A percentile compares a stretch with the other conserved stretches of the same genome.
phyloP scores from a whole-genome alignment of 2,329 filamentous ascomycete genomes.

The Arthrobotrys musiformis region DNA sequence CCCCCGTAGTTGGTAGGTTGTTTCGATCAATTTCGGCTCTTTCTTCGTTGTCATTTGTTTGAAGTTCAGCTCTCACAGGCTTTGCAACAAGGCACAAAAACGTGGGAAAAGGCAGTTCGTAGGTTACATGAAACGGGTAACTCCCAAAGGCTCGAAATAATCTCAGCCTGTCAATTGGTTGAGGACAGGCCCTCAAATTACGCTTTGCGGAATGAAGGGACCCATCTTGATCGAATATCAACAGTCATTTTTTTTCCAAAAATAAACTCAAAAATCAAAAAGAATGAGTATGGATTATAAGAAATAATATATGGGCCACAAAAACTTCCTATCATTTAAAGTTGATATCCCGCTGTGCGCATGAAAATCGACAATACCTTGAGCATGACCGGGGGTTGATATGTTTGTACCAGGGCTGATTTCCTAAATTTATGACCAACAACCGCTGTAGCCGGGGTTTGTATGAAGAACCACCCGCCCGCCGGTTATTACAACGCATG shows the following conservation, averaged over 20 bases:
- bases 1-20: neutral
- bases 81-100: conserved; percentile 48
- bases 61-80: conserved; percentile 52
- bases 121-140: conserved; percentile 47
- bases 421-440: conserved; percentile 18
- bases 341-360: conserved; percentile 13
- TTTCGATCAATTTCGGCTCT: neutral
- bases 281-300: neutral
- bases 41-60: conserved; percentile 5
- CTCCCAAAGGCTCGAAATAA: conserved; percentile 2
- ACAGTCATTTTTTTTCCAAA: conserved; percentile 28
- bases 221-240: conserved; percentile 10
- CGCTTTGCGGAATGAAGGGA: conserved; percentile 45
- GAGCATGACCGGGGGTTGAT: neutral
- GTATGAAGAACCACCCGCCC: conserved; percentile 46
- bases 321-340: neutral
- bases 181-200: conserved; percentile 30
- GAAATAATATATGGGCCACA: neutral
- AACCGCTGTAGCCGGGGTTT: conserved; percentile 45
- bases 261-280: conserved; percentile 18
- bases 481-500: neutral
- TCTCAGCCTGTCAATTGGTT: conserved; percentile 3
- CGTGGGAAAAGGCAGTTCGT: conserved; percentile 42
- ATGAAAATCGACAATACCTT: conserved; percentile 5
- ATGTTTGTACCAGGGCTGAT: neutral